Evolutionary conservation across 129 eudicot genomes (phyloP), one percentile per base, ranked within the genome.

Genomic region (Pulicaria dysenterica): DNA sequence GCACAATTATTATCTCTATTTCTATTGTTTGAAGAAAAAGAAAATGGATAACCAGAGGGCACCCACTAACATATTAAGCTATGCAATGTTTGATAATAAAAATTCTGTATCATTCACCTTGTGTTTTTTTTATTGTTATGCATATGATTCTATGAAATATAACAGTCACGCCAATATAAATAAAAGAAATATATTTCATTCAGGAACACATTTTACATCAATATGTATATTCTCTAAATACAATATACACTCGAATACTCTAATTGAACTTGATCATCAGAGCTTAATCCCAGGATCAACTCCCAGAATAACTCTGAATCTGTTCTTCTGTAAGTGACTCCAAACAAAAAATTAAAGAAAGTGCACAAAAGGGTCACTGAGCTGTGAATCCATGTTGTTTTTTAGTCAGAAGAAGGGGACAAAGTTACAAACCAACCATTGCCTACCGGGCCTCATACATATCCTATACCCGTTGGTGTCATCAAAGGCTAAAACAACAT

Each of bases 401-500:
- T 59, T 15, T 7, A 70, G 58, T 77, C 66, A 37, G 31, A 67
- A 67, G 68, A 53, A 60, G 19, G 7, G 43, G 4, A 43, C 43
- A 43, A 24, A 13, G 12, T 57, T 42, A 71, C 76, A 71, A 41
- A 57, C 54, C 67, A 71, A 17, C 45, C 48, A 4, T 54, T 54
- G 17, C 64, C 67, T 39, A 34, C 55, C 50, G 58, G 57, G 45
- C 56, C 57, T 56, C 24, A 13, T 8, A 45, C 39, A 15, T 47
- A 44, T 14, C 46, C 19, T 14, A 72, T 34, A 36, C 59, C 48
- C 59, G 24, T 72, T 48, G 11, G 70, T 73, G 19, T 49, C 34
- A 61, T 73, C 70, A 49, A 61, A 73, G 53, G 43, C 58, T 73
- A 61, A 61, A 61, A 70, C 66, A 61, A 70, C 72, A 77, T 45